Evolutionary conservation across 768 basidiomycete genomes (phyloP), one percentile per base, ranked within the genome.

Genomic region (Serendipita vermifera): DNA sequence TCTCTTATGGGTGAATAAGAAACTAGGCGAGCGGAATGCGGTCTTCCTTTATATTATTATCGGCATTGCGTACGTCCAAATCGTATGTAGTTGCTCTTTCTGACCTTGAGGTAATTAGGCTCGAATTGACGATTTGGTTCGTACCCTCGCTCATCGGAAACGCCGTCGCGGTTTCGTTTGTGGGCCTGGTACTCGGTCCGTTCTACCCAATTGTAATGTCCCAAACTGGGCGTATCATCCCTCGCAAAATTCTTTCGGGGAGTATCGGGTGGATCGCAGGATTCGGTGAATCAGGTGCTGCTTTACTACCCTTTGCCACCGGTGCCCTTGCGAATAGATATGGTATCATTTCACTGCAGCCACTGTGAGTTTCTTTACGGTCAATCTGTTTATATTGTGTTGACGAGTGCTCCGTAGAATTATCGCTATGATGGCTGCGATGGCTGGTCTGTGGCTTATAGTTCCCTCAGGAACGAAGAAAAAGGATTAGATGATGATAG

Each of bases 191-290:
- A 46, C 61, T 73, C 9, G 72, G 70, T 1, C 70, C 69, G 13
- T 62, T 71, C 58, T 70, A 70, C 56, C 66, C 65, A 3, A 59
- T 65, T 27, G 61, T 66, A 55, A 57, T 57, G 56, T n/a, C 20
- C 33, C 41, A 43, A 39, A 32, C 26, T 36, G 56, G 41, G 26
- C 26, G 26, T 20, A 27, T 53, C 31, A 29, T 57, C 56, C 40
- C 40, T 6, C 56, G 43, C 4, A 51, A 60, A 54, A 61, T 58
- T 33, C 36, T 55, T 11, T 6, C 29, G 63, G 78, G 75, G 40
- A 53, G 48, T 14, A 79, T 83, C 32, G 82, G 81, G 6, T 83
- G 80, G 81, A 73, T 79, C 51, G 79, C 80, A 0, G 78, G 77
- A 2, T 68, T 80, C 31, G 79, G 76, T 0, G 71, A 73, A 54